Base-by-base conservation (phyloP, 1,139 yeast species). In the Meyerozyma elateridarum region DNA sequence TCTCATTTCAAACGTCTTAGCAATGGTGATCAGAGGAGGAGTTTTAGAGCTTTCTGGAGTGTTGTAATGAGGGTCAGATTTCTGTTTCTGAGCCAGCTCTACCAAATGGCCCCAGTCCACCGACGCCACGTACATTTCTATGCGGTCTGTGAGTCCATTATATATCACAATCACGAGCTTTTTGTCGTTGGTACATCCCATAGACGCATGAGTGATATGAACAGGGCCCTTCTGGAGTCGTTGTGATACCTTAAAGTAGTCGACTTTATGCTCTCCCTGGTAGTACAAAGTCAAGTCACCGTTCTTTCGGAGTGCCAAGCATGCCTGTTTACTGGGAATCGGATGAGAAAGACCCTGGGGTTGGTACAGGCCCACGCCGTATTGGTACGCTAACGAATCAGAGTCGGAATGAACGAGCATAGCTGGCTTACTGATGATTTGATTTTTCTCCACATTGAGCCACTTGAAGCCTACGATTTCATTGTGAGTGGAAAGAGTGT, bases 331-430 rank as follows among this genome's bases (percentile, higher is more conserved):
- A 5, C 81, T 70, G 5, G 70, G 56, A 11, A 76, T 59, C 0
- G 95, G 94, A 49, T 85, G 93, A 37, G 76, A 60, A 0, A 80
- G 73, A 1, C 88, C 87, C 35, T 63, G 60, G 0, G 85, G 70
- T 40, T 69, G 73, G 38, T 65, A 64, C 47, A 78, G 88, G 29
- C 65, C 69, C 2, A 79, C 79, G 2, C 73, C 72, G 48, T 80
- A 82, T 5, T 59, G 53, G 47, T 73, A 78, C 6, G 52, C 41
- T 28, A 53, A 40, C 12, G 54, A 45, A 11, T 26, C 31, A 4
- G 34, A 15, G 15, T 48, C 54, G 3, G 44, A 44, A 30, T 52
- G 53, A 1, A 57, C 51, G 28, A 57, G 36, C 2, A 46, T 42
- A 0, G 85, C 82, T 1, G 82, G 79, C 14, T 70, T 62, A 42